These are phyloP conservation scores for Cytospora chrysosperma DNA, from an alignment of 2,329 filamentous ascomycete genomes.

Conservation along the genomic window DNA sequence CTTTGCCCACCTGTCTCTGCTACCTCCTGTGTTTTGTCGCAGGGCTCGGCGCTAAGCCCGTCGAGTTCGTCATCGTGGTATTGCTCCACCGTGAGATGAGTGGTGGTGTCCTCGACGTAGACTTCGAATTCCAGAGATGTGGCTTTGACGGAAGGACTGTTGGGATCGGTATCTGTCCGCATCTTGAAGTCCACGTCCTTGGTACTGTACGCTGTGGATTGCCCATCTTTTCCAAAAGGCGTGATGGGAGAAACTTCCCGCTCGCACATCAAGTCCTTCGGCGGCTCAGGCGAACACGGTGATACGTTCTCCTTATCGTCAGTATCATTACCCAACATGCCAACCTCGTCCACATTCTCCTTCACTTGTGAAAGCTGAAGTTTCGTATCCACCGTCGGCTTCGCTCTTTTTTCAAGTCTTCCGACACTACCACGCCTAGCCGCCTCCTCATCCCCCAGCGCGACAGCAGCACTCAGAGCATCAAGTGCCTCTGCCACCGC, in stretches of 20 bases:
- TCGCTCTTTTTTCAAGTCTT: neutral
- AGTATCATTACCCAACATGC: neutral
- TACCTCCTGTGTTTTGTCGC: no score
- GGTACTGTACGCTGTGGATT: neutral
- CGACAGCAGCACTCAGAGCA: neutral
- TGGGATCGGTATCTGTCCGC: neutral
- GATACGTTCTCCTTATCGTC: neutral
- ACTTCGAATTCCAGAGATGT: neutral
- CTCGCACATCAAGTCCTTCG: neutral
- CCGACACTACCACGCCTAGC: neutral
- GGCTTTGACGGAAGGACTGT: neutral
- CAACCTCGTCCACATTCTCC: neutral
- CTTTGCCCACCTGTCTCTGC: neutral
- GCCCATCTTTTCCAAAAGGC: neutral
- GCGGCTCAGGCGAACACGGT: neutral
- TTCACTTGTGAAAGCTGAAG: neutral
- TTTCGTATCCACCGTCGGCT: no score
- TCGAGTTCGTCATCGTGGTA: neutral
- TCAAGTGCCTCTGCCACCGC: conserved; percentile 10
- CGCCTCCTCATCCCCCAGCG: neutral
- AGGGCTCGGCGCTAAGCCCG: neutral
- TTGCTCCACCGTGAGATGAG: neutral
- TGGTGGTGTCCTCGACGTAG: conserved; percentile 5
- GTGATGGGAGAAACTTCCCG: neutral
- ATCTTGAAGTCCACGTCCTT: neutral